Evolutionary conservation across 345 rosid species (phyloP), one percentile per base, ranked within the genome.

Genomic region (Barbarea vulgaris): DNA sequence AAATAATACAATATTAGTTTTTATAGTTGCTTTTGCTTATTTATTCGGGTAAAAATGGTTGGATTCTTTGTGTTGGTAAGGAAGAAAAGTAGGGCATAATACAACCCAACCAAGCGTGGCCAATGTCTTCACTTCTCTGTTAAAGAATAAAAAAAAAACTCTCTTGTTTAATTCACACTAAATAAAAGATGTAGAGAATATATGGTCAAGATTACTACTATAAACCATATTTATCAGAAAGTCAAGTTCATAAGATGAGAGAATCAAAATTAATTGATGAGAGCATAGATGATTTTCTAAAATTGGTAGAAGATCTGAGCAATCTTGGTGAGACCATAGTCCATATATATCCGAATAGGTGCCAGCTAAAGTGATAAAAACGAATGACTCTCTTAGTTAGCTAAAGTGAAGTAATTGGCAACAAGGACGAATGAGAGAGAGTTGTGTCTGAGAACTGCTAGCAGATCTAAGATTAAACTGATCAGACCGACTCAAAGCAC

Each of bases 71-170:
- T 83, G 61, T 17, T 37, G 81, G 36, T 65, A 83, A 82, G 33
- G 54, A 85, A 82, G 87, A 44, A 84, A 92, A 88, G 87, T 37
- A 83, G 85, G 77, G 87, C 51, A 82, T 83, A 83, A 82, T 72
- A 66, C 83, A 87, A 77, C 85, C 80, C 82, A 83, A 81, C 33
- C 70, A 70, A 75, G 56, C 66, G 30, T 77, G 80, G 67, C 72
- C 72, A 56, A 28, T 77, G 67, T 56, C 77, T 64, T 64, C 30
- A 55, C 58, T 55, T 56, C 62, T 56, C 61, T 48, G 67, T 46
- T 56, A 48, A 53, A 70, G 76, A 70, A 77, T 77, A 59, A 64
- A 44, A 67, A 3, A 4, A 19, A 67, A 3, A 4, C 15, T 36
- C 1, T 47, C n/a, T 24, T 65, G 22, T 17, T 47, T 34, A 17